phyloP scores from a whole-genome alignment of 257 asterid genomes.

The Jacaranda copaia region DNA sequence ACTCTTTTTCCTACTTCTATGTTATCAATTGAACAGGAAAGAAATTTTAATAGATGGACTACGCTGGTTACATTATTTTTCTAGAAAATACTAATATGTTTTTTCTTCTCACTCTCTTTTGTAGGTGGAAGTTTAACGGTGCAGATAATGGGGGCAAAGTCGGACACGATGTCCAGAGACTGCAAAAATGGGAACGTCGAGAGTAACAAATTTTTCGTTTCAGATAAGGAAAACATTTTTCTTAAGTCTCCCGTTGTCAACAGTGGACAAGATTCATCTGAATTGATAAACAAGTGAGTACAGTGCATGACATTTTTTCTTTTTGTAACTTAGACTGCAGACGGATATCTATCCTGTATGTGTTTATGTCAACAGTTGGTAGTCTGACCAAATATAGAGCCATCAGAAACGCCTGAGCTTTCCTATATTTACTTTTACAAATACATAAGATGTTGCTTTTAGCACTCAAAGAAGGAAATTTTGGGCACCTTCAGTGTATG shows the following conservation, averaged over 20 bases:
- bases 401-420: not conserved
- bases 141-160: conserved; percentile 66
- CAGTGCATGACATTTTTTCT: no score
- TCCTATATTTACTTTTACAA: not conserved
- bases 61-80: not conserved
- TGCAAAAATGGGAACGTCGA: conserved; percentile 18
- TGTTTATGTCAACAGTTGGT: not conserved
- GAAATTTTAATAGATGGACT: no score
- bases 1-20: no score
- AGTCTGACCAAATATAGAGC: not conserved
- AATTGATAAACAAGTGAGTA: no score
- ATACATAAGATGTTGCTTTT: not conserved
- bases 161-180: conserved; percentile 41
- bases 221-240: conserved; percentile 40
- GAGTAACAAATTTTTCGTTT: conserved; percentile 26
- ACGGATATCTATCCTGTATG: no score
- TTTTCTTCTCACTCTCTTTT: not conserved
- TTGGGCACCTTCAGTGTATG: not conserved
- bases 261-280: no score
- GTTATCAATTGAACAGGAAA: no score
- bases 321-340: no score
- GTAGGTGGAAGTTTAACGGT: conserved; percentile 82
- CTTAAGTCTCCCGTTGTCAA: conserved; percentile 43
- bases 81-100: not conserved
- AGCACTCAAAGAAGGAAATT: not conserved